Conservation (phyloP, 2,329 filamentous ascomycete species). For the Lasiodiplodia gonubiensis region DNA sequence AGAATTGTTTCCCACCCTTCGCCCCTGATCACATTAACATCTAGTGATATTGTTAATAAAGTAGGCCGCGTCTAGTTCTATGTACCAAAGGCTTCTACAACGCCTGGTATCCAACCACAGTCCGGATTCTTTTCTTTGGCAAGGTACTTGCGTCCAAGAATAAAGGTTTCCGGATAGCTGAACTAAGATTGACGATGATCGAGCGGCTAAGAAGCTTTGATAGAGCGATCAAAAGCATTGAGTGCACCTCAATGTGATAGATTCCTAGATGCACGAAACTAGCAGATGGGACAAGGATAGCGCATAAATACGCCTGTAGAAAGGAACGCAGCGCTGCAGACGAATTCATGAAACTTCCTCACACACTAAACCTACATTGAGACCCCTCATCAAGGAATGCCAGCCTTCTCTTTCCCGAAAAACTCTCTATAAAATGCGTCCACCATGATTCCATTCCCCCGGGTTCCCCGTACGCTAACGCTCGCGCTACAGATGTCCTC, state of each 20-base stretch:
- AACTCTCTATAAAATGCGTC: too few species aligned
- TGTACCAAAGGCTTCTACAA: too few species aligned
- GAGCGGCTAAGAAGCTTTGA: background rate
- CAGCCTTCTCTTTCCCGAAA: too few species aligned
- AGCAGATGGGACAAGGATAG: fast-evolving
- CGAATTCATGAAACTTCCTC: background rate
- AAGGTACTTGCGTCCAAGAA: too few species aligned
- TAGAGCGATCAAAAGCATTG: background rate
- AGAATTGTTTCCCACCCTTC: too few species aligned
- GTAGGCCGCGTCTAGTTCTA: too few species aligned
- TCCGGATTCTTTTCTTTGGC: too few species aligned
- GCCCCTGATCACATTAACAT: too few species aligned
- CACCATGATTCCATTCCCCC: background rate
- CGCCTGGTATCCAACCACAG: too few species aligned
- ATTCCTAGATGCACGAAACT: background rate
- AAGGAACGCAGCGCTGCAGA: fast-evolving
- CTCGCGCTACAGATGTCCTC: background rate
- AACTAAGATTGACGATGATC: background rate
- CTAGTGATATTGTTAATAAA: too few species aligned
- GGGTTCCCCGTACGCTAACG: too few species aligned
- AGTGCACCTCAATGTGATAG: background rate
- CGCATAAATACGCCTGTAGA: background rate
- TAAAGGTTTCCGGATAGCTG: too few species aligned
- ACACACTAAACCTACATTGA: background rate
- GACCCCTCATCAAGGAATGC: background rate